Evolutionary conservation across 352 stramenopile species (phyloP).

Genomic region (Hyaloperonospora arabidopsidis): DNA sequence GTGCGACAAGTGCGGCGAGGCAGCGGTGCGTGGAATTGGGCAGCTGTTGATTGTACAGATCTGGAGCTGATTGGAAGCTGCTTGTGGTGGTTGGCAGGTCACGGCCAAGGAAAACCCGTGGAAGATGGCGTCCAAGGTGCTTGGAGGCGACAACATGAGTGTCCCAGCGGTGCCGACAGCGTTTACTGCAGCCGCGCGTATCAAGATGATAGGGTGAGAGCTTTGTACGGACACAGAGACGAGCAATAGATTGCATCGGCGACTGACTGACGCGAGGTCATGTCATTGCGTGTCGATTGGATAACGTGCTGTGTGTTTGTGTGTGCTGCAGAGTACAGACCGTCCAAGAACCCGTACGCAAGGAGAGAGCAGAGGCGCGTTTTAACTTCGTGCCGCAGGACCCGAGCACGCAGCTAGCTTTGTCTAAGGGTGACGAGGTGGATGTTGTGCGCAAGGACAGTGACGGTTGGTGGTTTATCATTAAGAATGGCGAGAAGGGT

Average conservation of each 20-base stretch:
- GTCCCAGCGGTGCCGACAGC: constrained; percentile 55
- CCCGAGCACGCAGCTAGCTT: constrained; percentile 48
- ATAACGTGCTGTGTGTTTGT: constrained; percentile 5
- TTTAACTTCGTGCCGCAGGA: constrained; percentile 79
- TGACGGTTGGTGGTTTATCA: constrained; percentile 81
- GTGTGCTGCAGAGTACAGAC: constrained; percentile 21
- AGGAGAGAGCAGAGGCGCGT: constrained; percentile 61
- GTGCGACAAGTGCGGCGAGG: constrained; percentile 58
- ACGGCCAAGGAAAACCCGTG: constrained; percentile 39
- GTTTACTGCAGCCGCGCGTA: constrained; percentile 43
- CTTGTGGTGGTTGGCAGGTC: constrained; percentile 23
- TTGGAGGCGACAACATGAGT: constrained; percentile 31
- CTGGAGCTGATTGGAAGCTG: not conserved
- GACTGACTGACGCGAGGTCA: not conserved
- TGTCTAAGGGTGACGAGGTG: constrained; percentile 63
- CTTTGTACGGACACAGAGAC: not conserved
- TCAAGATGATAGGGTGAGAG: constrained; percentile 49
- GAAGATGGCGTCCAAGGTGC: constrained; percentile 40
- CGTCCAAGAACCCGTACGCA: constrained; percentile 28
- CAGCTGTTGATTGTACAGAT: not conserved
- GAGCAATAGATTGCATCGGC: not conserved
- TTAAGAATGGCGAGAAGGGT: constrained; percentile 66
- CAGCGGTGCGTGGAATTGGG: constrained; percentile 32
- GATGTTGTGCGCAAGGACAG: constrained; percentile 75
- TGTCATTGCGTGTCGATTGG: constrained; percentile 10